Evolutionary conservation across 2,329 filamentous ascomycete genomes (phyloP).

Genomic region (Neonectria faginata): DNA sequence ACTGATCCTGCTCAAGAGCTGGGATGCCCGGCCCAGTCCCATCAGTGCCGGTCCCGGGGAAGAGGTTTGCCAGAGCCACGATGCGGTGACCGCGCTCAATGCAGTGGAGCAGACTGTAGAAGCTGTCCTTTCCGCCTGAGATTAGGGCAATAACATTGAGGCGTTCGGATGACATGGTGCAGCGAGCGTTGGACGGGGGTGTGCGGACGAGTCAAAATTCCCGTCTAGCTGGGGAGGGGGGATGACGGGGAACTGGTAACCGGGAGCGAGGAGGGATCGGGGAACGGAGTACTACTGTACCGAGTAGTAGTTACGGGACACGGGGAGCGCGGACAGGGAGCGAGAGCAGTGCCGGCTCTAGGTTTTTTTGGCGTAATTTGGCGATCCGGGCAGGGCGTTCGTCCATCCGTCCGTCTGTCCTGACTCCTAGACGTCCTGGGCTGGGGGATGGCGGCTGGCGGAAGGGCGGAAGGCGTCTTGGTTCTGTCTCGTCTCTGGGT

Average conservation of each 20-base stretch:
- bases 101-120: conserved; percentile 93
- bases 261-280: background rate
- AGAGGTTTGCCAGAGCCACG: conserved; percentile 89
- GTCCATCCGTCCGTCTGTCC: background rate
- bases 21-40: conserved; percentile 24
- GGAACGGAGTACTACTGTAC: background rate
- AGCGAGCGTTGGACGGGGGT: conserved; percentile 10
- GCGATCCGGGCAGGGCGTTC: conserved; percentile 16
- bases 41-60: conserved; percentile 57
- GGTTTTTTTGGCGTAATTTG: conserved; percentile 9
- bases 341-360: background rate
- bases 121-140: conserved; percentile 96
- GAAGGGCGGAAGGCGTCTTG: background rate
- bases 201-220: conserved; percentile 20
- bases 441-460: background rate
- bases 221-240: background rate
- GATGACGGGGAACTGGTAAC: conserved; percentile 13
- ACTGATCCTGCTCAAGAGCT: conserved; percentile 1
- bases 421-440: background rate
- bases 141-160: conserved; percentile 90
- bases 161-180: conserved; percentile 56
- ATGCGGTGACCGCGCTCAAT: conserved; percentile 85
- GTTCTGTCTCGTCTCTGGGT: conserved; percentile 1
- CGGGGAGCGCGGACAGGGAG: background rate
- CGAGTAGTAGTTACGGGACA: background rate